Conservation (phyloP, 768 basidiomycete genomes). For the Amanita molliuscula region DNA sequence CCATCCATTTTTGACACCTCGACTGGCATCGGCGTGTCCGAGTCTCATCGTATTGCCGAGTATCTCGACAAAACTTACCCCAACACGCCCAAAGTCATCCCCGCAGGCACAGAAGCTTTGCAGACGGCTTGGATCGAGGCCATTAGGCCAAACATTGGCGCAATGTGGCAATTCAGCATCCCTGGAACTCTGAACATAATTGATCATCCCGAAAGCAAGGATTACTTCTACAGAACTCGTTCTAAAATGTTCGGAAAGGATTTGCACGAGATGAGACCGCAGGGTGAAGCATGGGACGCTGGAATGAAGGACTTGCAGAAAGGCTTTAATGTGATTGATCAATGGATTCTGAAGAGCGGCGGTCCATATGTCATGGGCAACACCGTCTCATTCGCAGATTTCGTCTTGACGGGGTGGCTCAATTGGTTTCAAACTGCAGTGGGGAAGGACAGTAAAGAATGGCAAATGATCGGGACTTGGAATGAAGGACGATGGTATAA, state of each 20-base stretch:
- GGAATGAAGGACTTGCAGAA: constrained; percentile 19
- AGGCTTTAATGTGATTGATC: constrained; percentile 13
- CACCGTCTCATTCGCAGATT: constrained; percentile 7
- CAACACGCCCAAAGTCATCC: constrained; percentile 22
- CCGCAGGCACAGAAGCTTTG: constrained; percentile 14
- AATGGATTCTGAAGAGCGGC: constrained; percentile 12
- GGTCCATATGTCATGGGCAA: constrained; percentile 9
- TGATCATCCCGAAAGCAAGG: constrained; percentile 18
- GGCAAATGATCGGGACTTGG: constrained; percentile 8
- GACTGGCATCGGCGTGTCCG: constrained; percentile 20
- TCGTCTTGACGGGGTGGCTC: constrained; percentile 5
- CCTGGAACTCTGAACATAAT: constrained; percentile 15
- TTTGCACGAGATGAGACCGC: constrained; percentile 21
- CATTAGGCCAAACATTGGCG: not conserved
- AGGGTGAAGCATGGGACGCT: constrained; percentile 15
- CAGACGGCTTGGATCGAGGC: constrained; percentile 9
- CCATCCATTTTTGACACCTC: constrained; percentile 29
- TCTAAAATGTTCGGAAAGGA: constrained; percentile 17
- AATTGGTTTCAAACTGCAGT: not conserved
- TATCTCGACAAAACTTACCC: constrained; percentile 33
- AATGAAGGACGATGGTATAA: constrained; percentile 10
- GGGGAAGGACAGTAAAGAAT: constrained; percentile 9
- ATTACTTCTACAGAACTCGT: constrained; percentile 25
- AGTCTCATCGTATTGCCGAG: constrained; percentile 27
- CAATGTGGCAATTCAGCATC: constrained; percentile 11